Base-by-base conservation (phyloP, 768 basidiomycete genomes). In the Pleurotus tuber-regium region DNA sequence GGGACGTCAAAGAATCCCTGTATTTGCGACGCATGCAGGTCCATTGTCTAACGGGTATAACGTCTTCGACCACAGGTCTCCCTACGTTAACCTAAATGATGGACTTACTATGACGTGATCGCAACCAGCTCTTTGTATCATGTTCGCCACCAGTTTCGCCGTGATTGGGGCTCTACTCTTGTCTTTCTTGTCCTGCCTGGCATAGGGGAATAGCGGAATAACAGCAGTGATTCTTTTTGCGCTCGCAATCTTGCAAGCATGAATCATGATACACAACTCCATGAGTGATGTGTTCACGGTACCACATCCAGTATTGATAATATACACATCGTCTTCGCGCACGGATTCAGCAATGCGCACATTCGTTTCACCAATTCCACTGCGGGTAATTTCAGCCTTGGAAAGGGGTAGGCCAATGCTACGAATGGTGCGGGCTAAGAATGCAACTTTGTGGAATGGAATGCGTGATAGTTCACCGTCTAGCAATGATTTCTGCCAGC, bases 1-100 rank as follows among this genome's bases (percentile, higher is more conserved):
- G 97, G 97, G 38, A 98, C 95, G 69, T 98, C 96, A 69, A 99
- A 99, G 75, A 99, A 99, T 4, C 97, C 97, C 72, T 99, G 97
- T 56, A 99, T 98, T 66, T 99, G 97, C 1, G 93, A 96, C 26
- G 97, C 97, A 66, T 99, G 96, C 53, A 98, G 76, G 72, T 99
- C 97, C 93, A 98, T 97, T 7, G 96, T 98, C 92, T 95, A 35
- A 19, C 29, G 19, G 19, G 46, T 29, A 46, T 46, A 46, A 48
- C 29, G 30, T 47, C n/a, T 47, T 47, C 31, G 23, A 19, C 57
- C 24, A 31, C 51, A 31, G 30, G 48, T 53, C 23, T 21, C 14
- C 54, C 12, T 19, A 10, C n/a, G 43, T 11, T 12, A 46, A 40
- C 44, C 19, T 29, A 43, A 53, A 26, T 31, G 33, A 52, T 38